These are phyloP conservation scores for Podospora comata DNA, from an alignment of 495 filamentous ascomycete genomes.

Conservation along the genomic window DNA sequence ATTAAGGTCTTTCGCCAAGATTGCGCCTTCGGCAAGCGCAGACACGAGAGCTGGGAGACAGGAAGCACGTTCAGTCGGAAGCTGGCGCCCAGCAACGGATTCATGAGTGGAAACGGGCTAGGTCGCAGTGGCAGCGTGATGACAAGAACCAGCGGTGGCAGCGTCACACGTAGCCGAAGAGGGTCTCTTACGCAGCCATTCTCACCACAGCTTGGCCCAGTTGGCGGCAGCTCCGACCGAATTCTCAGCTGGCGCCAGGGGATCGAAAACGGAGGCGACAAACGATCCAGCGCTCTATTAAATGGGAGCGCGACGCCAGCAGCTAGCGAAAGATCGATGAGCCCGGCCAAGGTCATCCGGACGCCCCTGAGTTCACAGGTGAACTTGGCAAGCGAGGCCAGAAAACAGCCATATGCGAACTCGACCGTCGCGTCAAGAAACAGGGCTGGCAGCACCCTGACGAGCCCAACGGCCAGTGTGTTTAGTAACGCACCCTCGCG, in stretches of 20 bases:
- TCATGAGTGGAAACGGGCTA: slow-evolving; percentile 42
- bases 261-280: slow-evolving; percentile 46
- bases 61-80: slow-evolving; percentile 76
- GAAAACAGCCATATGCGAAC: slow-evolving; percentile 40
- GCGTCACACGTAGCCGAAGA: slow-evolving; percentile 51
- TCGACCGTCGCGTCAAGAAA: slow-evolving; percentile 21
- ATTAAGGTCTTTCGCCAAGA: slow-evolving; percentile 96
- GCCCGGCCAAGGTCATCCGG: slow-evolving; percentile 43
- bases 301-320: slow-evolving; percentile 30
- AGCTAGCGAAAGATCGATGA: slow-evolving; percentile 47
- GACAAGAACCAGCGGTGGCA: slow-evolving; percentile 53
- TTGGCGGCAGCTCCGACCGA: slow-evolving; percentile 60
- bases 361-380: slow-evolving; percentile 34
- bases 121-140: slow-evolving; percentile 63
- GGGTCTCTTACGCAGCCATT: slow-evolving; percentile 44
- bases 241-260: slow-evolving; percentile 91
- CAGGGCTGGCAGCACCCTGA: slow-evolving; percentile 23
- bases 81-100: slow-evolving; percentile 45
- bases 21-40: slow-evolving; percentile 66
- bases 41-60: slow-evolving; percentile 62
- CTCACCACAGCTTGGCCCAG: slow-evolving; percentile 45
- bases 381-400: slow-evolving; percentile 42
- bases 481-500: slow-evolving; percentile 23
- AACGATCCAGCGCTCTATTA: slow-evolving; percentile 31
- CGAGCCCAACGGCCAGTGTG: slow-evolving; percentile 32